A percentile compares a stretch with the other conserved stretches of the same genome.
These are phyloP conservation scores for Cornus kousa DNA, from an alignment of 148 eudicot species.

Conservation along the genomic window DNA sequence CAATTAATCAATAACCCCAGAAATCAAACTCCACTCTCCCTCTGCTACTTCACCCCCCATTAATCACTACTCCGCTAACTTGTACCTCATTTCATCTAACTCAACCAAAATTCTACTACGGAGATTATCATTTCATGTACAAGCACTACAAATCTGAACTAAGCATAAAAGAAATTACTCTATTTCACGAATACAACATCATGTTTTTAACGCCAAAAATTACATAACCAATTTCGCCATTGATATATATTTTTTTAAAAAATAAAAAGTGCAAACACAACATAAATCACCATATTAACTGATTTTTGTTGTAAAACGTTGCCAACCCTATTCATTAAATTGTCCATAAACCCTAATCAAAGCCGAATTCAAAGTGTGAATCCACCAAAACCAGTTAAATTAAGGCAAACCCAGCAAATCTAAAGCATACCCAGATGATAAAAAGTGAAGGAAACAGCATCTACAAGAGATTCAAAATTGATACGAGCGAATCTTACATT, in stretches of 20 bases:
- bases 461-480: background rate
- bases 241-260: too few species aligned
- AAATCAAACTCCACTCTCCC: background rate
- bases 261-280: background rate
- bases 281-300: background rate
- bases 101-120: background rate
- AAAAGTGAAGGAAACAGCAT: background rate
- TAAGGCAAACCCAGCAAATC: background rate
- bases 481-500: conserved; percentile 48
- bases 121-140: background rate
- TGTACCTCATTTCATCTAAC: background rate
- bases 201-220: background rate
- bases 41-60: too few species aligned
- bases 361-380: background rate
- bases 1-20: background rate
- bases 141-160: background rate
- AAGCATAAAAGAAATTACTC: background rate
- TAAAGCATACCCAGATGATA: conserved; percentile 10
- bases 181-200: background rate
- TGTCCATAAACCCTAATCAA: conserved; percentile 7
- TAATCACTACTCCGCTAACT: background rate
- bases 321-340: background rate
- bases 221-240: background rate
- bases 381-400: conserved; percentile 2
- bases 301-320: background rate